Evolutionary conservation across 108 stramenopile genomes (phyloP).

Genomic region (Thalassiosira profunda): DNA sequence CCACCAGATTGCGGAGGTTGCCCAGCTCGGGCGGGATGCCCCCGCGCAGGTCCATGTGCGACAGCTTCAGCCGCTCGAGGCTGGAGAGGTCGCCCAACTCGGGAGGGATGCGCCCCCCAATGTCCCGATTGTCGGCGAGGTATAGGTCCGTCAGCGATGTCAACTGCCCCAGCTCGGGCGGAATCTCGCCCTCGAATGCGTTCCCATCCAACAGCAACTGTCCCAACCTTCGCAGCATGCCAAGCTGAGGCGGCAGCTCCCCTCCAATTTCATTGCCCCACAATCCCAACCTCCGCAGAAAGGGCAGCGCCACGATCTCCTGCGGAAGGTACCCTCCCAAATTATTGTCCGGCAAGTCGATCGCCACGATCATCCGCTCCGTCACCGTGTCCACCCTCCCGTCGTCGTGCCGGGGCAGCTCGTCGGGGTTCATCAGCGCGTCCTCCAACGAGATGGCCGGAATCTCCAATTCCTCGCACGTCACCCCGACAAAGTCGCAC

Average conservation of each 20-base stretch:
- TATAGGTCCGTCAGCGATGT: conserved; percentile 30
- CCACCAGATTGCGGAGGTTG: background rate
- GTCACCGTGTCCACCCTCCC: conserved; percentile 9
- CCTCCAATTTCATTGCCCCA: conserved; percentile 47
- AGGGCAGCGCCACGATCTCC: conserved; percentile 36
- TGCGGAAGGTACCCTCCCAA: conserved; percentile 26
- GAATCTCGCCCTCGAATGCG: conserved; percentile 32
- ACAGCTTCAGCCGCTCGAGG: conserved; percentile 8
- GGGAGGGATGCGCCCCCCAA: conserved; percentile 31
- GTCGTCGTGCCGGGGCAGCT: conserved; percentile 24
- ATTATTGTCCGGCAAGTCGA: conserved; percentile 50
- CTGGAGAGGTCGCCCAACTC: conserved; percentile 14
- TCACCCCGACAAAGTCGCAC: conserved; percentile 43
- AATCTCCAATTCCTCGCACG: conserved; percentile 38
- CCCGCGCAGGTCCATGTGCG: conserved; percentile 1
- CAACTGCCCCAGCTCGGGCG: conserved; percentile 29
- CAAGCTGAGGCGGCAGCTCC: conserved; percentile 20
- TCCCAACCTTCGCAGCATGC: conserved; percentile 22
- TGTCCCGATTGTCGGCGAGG: conserved; percentile 11
- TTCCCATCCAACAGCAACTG: conserved; percentile 41
- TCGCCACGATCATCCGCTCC: conserved; percentile 42
- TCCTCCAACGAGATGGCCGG: conserved; percentile 42
- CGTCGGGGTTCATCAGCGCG: conserved; percentile 22
- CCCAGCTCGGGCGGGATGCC: background rate
- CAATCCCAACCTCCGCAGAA: conserved; percentile 34